Evolutionary conservation across 2,329 filamentous ascomycete genomes (phyloP), one percentile per base, ranked within the genome.

Genomic region (Colletotrichum trifolii): DNA sequence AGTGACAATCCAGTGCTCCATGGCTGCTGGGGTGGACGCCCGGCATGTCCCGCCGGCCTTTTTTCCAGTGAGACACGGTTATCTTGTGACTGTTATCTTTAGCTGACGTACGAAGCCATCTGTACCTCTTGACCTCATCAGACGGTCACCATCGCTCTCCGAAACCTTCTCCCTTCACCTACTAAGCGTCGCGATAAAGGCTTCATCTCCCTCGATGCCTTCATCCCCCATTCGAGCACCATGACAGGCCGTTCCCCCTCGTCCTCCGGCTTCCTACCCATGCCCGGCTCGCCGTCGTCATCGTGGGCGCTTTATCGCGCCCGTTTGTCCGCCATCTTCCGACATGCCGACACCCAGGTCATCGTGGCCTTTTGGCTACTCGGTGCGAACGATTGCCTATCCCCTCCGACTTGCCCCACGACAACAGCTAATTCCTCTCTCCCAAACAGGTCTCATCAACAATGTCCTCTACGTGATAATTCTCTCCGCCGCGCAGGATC

Each of bases 391-490:
- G 12, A 49, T 10, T 13, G 1, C 15, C 40, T 5, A 0, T 6
- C 3, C 25, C 1, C 12, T 12, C n/a, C 9, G 13, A 6, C 10
- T 11, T 8, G 40, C 25, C 25, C 13, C 10, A 36, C 36, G 33
- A 13, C 33, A 12, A 34, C 13, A 7, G n/a, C 64, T 67, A 54
- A 46, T 34, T 36, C 11, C 2, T 17, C 25, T 25, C 11, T 8
- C 3, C 3, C 7, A 15, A 11, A 36, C 73, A 95, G 93, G 93
- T 56, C 82, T 96, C 15, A 96, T 98, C 76, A 98, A 99, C 79
- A 98, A 98, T 81, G 93, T 98, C 71, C 91, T 97, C 79, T 98
- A 97, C 79, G 95, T 98, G 60, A 92, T 98, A 76, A 96, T 98
- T 75, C 91, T 99, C 73, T 96, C 94, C 36, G 92, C 96, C 40